phyloP scores from a whole-genome alignment of 108 stramenopile species.

The Nannochloropsis salina region DNA sequence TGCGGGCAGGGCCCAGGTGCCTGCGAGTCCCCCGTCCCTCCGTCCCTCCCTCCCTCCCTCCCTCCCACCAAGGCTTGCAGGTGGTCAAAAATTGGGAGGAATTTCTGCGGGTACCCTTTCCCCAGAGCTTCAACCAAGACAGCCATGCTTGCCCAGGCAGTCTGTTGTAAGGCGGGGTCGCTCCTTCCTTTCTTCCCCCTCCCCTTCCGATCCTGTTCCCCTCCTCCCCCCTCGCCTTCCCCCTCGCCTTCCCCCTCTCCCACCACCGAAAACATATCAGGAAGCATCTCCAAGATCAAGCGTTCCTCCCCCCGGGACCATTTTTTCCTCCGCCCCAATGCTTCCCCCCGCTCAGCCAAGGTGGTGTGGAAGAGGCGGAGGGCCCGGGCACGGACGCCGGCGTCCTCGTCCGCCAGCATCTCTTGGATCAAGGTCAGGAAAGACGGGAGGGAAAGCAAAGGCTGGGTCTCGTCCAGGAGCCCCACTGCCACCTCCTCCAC shows the following conservation, averaged over 20 bases:
- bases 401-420: conserved; percentile 43
- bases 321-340: not conserved
- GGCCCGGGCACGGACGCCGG: not conserved
- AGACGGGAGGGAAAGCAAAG: conserved; percentile 48
- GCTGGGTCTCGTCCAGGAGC: conserved; percentile 22
- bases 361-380: not conserved
- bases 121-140: conserved; percentile 34
- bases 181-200: not conserved
- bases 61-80: conserved; percentile 31
- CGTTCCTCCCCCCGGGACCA: conserved; percentile 27
- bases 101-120: conserved; percentile 11
- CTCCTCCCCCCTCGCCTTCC: not conserved
- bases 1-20: not conserved
- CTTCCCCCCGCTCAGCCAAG: not conserved
- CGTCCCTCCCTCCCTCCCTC: not conserved
- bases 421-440: conserved; percentile 49
- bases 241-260: not conserved
- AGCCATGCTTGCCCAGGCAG: conserved; percentile 36
- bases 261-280: conserved; percentile 25
- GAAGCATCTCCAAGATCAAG: conserved; percentile 40
- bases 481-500: not conserved
- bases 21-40: not conserved
- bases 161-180: conserved; percentile 29
- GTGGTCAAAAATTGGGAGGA: conserved; percentile 25
- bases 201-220: not conserved